Conservation (phyloP, 495 filamentous ascomycete genomes). For the Tuber magnatum region DNA sequence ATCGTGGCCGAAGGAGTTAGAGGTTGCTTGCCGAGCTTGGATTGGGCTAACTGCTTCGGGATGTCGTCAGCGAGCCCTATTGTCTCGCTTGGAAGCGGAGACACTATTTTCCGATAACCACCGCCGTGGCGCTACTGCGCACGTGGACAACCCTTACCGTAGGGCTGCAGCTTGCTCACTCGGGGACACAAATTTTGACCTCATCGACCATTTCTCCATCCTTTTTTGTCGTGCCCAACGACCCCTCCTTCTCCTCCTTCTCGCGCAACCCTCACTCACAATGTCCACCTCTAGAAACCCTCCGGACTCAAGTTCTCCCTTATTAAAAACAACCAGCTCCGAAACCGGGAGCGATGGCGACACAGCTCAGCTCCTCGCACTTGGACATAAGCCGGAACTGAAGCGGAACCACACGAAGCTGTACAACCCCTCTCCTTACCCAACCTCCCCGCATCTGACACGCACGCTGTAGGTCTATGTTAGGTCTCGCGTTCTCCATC, state of each 20-base stretch:
- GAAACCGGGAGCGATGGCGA: constrained; percentile 38
- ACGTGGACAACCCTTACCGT: not conserved
- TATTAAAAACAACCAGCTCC: not conserved
- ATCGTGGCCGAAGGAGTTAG: not conserved
- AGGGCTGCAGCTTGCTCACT: not conserved
- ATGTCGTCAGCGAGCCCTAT: too few relatives aligned
- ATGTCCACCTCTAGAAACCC: not conserved
- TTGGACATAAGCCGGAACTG: constrained; percentile 57
- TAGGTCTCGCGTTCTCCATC: constrained; percentile 56
- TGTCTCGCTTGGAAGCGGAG: not conserved
- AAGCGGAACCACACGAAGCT: constrained; percentile 51
- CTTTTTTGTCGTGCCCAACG: not conserved
- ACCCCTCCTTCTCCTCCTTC: not conserved
- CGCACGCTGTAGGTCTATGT: constrained; percentile 44
- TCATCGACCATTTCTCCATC: not conserved
- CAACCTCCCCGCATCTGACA: not conserved
- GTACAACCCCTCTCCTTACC: not conserved
- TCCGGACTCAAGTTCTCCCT: not conserved
- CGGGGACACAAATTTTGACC: not conserved
- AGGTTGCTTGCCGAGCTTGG: not conserved
- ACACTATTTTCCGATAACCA: not conserved
- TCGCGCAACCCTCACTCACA: not conserved
- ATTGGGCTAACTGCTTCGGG: not conserved
- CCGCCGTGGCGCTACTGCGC: not conserved
- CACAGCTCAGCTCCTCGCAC: constrained; percentile 50